Conservation (phyloP, 192 early-diverging fungal species). For the Cetraspora pellucida region DNA sequence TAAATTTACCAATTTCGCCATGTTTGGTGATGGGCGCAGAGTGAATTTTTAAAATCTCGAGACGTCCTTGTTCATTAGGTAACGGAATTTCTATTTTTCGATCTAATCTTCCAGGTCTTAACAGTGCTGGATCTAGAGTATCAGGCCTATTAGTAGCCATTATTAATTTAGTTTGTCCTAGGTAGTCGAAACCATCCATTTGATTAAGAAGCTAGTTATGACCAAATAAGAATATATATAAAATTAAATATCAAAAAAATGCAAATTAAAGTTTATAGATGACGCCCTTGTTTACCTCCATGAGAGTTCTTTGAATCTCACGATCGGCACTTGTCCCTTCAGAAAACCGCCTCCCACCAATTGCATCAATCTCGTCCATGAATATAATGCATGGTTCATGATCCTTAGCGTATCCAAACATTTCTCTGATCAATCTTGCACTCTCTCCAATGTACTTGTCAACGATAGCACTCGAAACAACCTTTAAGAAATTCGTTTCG, state of each 20-base stretch:
- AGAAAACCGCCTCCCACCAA: constrained; percentile 97
- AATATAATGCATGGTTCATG: constrained; percentile 99
- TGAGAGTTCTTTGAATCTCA: constrained; percentile 98
- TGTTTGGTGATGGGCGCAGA: constrained; percentile 91
- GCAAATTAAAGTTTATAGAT: neutral
- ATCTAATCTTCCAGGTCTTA: constrained; percentile 95
- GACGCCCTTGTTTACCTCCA: constrained; percentile 66
- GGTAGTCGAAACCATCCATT: constrained; percentile 99
- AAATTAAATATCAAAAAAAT: neutral
- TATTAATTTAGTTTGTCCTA: constrained; percentile 98
- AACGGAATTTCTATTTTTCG: constrained; percentile 99
- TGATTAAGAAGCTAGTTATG: constrained; percentile 82
- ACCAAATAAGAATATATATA: neutral
- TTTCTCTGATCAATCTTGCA: constrained; percentile 95
- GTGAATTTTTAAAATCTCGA: constrained; percentile 98
- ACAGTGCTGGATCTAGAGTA: constrained; percentile 96
- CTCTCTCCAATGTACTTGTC: constrained; percentile 99
- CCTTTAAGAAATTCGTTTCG: constrained; percentile 98
- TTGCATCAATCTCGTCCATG: constrained; percentile 99
- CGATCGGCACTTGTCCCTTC: constrained; percentile 99
- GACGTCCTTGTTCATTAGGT: constrained; percentile 96
- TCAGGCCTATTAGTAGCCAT: constrained; percentile 99
- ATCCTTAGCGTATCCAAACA: constrained; percentile 99
- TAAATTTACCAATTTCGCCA: constrained; percentile 81
- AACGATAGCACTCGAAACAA: constrained; percentile 97